Base-by-base conservation (phyloP, 768 basidiomycete species). In the Boletus vermiculosoides region DNA sequence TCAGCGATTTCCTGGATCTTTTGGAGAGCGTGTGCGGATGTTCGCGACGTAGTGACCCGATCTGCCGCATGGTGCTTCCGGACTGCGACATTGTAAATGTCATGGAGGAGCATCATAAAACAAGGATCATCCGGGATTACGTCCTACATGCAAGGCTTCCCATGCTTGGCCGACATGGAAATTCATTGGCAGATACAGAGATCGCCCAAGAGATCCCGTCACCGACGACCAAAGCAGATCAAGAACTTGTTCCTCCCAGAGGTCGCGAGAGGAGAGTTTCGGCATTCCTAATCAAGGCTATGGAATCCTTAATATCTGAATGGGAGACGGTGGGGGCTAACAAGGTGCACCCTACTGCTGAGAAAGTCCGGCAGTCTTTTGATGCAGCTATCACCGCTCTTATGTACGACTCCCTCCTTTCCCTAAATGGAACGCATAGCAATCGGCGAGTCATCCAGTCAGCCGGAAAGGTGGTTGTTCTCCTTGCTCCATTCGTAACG, bases 301-400 rank as follows among this genome's bases (percentile, higher is more conserved):
- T 92, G 23, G 85, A 88, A 48, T 71, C 77, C 4, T 65, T 86
- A 16, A 49, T 63, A 23, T 58, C 59, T 1, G 80, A 83, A 41
- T 84, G 83, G 83, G 81, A 83, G 41, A 71, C 65, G 8, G 67
- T 67, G 25, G 72, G 70, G 22, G 73, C 74, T 15, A 65, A 54
- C 8, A 62, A 61, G 30, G 58, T 63, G 13, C 75, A 76, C 56
- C 77, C 79, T 23, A 83, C 81, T 8, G 83, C 82, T 0, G 91
- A 91, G 67, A 78, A 77, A 45, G 78, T 86, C 5, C 84, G 92
- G 22, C 77, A 80, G 31, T 77, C 82, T 5, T 64, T 97, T 52
- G 94, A 98, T 66, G 71, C 87, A 31, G 83, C 85, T 6, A 76
- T 92, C 9, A 74, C 77, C 2, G 81, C 86, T 3, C 71, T 97